These are phyloP conservation scores for Aspergillus calidoustus DNA, from an alignment of 2,329 filamentous ascomycete species.

Conservation along the genomic window DNA sequence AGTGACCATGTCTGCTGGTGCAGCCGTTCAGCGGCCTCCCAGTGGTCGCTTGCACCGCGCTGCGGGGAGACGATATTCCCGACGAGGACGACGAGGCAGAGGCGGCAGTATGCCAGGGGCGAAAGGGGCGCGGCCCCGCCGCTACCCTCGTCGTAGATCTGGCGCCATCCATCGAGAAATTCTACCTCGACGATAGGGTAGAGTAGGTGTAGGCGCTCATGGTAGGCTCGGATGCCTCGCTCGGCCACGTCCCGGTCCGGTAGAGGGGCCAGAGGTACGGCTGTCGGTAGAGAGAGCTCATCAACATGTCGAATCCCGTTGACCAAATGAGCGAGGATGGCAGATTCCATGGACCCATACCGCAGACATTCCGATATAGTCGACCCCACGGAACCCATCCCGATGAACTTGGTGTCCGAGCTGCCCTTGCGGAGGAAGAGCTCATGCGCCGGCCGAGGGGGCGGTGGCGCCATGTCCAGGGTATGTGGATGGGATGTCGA, in stretches of 20 bases:
- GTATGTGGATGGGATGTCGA: not conserved
- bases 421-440: conserved; percentile 1
- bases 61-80: not conserved
- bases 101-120: not conserved
- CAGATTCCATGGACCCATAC: not conserved
- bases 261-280: not conserved
- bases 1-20: conserved; percentile 1
- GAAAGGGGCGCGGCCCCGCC: not conserved
- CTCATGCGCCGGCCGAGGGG: not conserved
- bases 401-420: conserved; percentile 1
- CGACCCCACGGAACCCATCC: conserved; percentile 3
- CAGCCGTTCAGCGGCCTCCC: not conserved
- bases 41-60: not conserved
- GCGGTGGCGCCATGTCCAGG: not conserved
- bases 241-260: not conserved
- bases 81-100: not conserved
- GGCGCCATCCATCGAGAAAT: not conserved
- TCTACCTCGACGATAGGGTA: conserved; percentile 3
- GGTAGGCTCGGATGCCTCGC: not conserved
- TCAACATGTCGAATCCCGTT: conserved; percentile 4
- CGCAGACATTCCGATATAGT: not conserved
- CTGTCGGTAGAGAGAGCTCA: not conserved
- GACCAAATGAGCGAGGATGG: not conserved
- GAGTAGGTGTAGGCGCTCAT: not conserved
- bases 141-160: not conserved